Percentiles rank a stretch among this genome's conserved stretches.
Conservation (phyloP, 768 basidiomycete genomes). For the Psilocybe cubensis region DNA sequence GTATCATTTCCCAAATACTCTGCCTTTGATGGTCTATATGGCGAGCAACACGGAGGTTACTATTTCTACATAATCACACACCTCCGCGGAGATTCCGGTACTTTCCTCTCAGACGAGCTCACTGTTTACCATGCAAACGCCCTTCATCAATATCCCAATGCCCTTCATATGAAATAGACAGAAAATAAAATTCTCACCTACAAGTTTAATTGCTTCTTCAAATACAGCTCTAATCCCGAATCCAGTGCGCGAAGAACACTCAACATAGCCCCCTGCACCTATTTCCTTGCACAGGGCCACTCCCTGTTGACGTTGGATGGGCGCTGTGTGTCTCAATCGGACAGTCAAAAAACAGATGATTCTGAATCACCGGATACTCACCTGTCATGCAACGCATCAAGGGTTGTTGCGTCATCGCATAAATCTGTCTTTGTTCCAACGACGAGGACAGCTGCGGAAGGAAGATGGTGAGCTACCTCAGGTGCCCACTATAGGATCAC, state of each 20-base stretch:
- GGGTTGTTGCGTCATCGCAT: background rate
- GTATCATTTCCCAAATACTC: too few species aligned
- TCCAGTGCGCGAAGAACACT: constrained; percentile 2
- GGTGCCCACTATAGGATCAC: constrained; percentile 3
- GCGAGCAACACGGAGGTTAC: too few species aligned
- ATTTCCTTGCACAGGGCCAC: background rate
- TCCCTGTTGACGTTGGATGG: background rate
- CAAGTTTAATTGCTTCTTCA: constrained; percentile 7
- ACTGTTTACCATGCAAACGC: too few species aligned
- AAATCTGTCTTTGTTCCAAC: constrained; percentile 8
- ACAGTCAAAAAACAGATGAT: background rate
- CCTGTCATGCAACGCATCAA: background rate
- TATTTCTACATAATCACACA: too few species aligned
- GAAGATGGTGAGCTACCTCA: background rate
- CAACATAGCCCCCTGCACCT: background rate
- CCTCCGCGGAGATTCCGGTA: too few species aligned
- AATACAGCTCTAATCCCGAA: background rate
- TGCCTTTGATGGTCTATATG: too few species aligned
- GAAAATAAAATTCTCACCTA: background rate
- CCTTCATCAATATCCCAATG: too few species aligned
- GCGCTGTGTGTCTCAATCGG: background rate
- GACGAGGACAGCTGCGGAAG: background rate
- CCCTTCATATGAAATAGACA: too few species aligned
- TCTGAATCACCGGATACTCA: background rate
- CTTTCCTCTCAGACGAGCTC: too few species aligned